Base-by-base conservation (phyloP, 2,329 filamentous ascomycete genomes). In the Xylaria digitata region DNA sequence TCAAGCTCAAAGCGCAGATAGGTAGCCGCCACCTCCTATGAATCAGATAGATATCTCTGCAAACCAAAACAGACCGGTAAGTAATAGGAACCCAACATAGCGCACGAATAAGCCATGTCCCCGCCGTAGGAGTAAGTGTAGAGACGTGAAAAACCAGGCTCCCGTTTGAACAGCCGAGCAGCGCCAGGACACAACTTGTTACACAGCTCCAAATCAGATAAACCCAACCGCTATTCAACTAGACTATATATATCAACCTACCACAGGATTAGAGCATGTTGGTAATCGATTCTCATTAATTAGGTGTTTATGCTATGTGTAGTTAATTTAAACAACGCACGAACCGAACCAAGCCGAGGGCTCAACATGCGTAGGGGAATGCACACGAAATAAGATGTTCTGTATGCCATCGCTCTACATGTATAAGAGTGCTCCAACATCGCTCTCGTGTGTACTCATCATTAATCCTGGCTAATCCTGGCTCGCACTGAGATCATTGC, bases 391-490 rank as follows among this genome's bases (percentile, higher is more conserved):
- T 42, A 37, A 49, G 7, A 23, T 34, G 17, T 42, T 42, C n/a
- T 43, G 63, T 61, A 65, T 65, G 48, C 46, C 26, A 30, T 65
- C 45, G 37, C 34, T 55, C 45, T 48, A 49, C 30, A 26, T 40
- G 21, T 46, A 57, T 17, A 26, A 58, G 11, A 56, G 50, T 53
- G 30, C 43, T 17, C 26, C 30, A 57, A 34, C 40, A 23, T 6
- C 23, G 9, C 21, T 42, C 42, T 32, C 8, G 15, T 15, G 3
- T 26, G 52, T 57, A 40, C 37, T 40, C 19, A 57, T 40, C 11
- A 60, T 66, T 40, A 69, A 5, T 64, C 63, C 49, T 66, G 67
- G 23, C 60, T 64, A 69, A 5, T 64, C 63, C 49, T 66, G 67
- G 23, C 60, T 64, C 8, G 64, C 59, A 40, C 56, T 19, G 26